Evolutionary conservation across 192 early-diverging fungal genomes (phyloP).

Genomic region (Backusella tarrabulga): DNA sequence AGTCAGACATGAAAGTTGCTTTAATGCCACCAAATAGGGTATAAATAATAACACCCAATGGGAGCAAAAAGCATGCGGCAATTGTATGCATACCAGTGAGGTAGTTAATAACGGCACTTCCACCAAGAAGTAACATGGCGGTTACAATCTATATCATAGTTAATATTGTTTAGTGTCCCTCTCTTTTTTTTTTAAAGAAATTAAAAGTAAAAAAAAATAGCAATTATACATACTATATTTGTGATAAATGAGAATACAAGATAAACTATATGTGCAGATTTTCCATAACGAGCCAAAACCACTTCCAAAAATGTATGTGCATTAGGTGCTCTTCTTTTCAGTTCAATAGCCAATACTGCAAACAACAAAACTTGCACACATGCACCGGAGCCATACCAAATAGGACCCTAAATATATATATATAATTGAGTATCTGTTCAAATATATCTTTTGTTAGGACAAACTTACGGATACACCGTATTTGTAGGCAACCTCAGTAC

Average conservation of each 20-base stretch:
- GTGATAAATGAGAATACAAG: constrained; percentile 50
- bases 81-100: constrained; percentile 67
- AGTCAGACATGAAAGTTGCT: constrained; percentile 74
- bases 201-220: not conserved
- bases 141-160: constrained; percentile 56
- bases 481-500: constrained; percentile 67
- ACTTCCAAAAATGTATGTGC: constrained; percentile 76
- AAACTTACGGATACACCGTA: constrained; percentile 57
- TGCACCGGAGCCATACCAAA: constrained; percentile 69
- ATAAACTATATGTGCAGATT: constrained; percentile 57
- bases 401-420: constrained; percentile 37
- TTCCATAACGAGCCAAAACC: constrained; percentile 64
- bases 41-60: constrained; percentile 67
- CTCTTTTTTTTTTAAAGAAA: not conserved
- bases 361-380: constrained; percentile 69
- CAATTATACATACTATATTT: constrained; percentile 39
- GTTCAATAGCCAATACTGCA: constrained; percentile 70
- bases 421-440: not conserved
- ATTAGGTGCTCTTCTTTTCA: constrained; percentile 71
- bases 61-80: constrained; percentile 64
- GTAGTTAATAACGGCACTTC: constrained; percentile 62
- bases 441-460: not conserved
- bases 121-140: constrained; percentile 71
- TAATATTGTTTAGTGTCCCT: not conserved
- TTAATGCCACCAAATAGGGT: constrained; percentile 69